Base-by-base conservation (phyloP, 164 flowering plant genomes). In the Hamamelis virginiana region DNA sequence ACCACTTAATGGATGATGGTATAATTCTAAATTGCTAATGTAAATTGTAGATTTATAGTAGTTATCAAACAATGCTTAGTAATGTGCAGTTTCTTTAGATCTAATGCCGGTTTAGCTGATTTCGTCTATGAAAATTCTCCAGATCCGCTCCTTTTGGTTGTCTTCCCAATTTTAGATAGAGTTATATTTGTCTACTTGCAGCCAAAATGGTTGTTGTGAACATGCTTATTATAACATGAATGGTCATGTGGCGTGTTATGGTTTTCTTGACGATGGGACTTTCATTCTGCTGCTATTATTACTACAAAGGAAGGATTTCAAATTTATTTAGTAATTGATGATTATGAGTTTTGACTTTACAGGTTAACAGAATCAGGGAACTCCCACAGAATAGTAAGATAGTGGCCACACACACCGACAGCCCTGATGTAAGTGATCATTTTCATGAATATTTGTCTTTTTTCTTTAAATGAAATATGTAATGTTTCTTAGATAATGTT, bases 311-410 rank as follows among this genome's bases (percentile, higher is more conserved):
- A 33, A 33, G 41, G 41, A 33, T 33, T 33, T 33, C 41, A 33
- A 33, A 33, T 33, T 59, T 4, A 13, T 58, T 23, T 46, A 33
- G 62, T 22, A 67, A 41, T 21, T 14, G 12, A 47, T 23, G 16
- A 13, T 59, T 47, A 51, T 10, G 44, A 55, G 46, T 60, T 44
- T 28, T 69, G 25, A 47, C 26, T 75, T 75, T 84, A 72, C 80
- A 94, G 98, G 97, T 94, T 58, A 95, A 95, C 78, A 84, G 94
- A 76, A 95, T 95, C 70, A 85, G 98, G 80, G 98, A 95, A 75
- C 87, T 95, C 46, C 97, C 97, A 0, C 94, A 90, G 69, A 88
- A 89, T 71, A 84, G 86, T 61, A 91, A 84, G 64, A 91, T 95
- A 46, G 94, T 95, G 19, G 98, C 97, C 43, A 95, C 98, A 9